Base-by-base conservation (phyloP, 441 rosid species). In the Lepidium campestre region DNA sequence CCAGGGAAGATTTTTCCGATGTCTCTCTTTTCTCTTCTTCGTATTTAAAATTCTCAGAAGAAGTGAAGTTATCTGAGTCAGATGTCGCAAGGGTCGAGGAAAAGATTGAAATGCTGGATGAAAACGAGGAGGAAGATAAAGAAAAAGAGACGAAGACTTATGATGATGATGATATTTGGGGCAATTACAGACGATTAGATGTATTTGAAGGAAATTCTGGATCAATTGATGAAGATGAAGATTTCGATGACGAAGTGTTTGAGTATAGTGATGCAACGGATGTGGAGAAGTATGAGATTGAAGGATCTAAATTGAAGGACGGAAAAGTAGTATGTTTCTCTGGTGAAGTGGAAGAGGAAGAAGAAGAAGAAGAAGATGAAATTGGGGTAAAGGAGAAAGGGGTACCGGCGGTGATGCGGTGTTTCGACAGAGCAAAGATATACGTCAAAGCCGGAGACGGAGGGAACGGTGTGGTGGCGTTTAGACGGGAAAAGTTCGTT, bases 381-480 rank as follows among this genome's bases (percentile, higher is more conserved):
- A 57, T 68, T 50, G 84, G 75, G 19, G 86, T 78, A 59, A 92
- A 89, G 83, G 96, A 90, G 79, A 92, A 90, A 75, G 97, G 96
- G 15, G 76, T 92, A 6, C 96, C 96, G 1, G 97, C 97, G 3
- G 93, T 92, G 29, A 92, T 92, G 97, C 74, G 97, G 35, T 92
- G 98, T 64, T 92, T 92, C 46, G 98, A 92, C 74, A 72, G 85
- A 12, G 91, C 96, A 3, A 92, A 92, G 78, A 80, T 92, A 47
- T 92, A 20, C 34, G 96, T 77, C 3, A 90, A 82, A 74, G 87
- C 97, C 0, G 97, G 98, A 40, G 85, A 88, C 35, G 97, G 97
- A 13, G 96, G 97, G 56, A 90, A 92, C 19, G 98, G 98, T 10
- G 94, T 88, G 12, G 87, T 86, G 67, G 98, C 96, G 6, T 90